Evolutionary conservation across 2,329 filamentous ascomycete species (phyloP), one percentile per base, ranked within the genome.

Genomic region (Cercospora janseana): DNA sequence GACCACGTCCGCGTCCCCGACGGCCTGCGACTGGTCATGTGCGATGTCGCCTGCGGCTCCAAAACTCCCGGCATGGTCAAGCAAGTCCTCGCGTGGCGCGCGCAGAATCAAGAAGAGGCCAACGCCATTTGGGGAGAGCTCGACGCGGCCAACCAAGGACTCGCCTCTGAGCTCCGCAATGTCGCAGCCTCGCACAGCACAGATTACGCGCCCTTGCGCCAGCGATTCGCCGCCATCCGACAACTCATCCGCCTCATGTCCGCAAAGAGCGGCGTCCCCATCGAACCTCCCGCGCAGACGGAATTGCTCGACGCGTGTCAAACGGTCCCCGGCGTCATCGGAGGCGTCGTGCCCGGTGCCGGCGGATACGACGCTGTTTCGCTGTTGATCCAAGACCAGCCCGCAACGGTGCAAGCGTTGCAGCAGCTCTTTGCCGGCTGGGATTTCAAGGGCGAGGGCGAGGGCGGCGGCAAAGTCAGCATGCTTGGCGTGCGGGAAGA

Each of bases 11-110:
- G 76, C 53, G 76, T 97, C 51, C 91, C 92, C 0, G 63, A 69
- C 1, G 88, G 88, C 0, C 73, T 95, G 59, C 80, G 86, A 18
- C 76, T 97, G 59, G 81, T 94, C 53, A 93, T 98, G 85, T 95
- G 90, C 65, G 93, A 98, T 66, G 93, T 98, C 5, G 88, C 94
- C 67, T 95, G 91, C 66, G 93, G 93, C 24, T 92, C 86, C 41
- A 82, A 95, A 73, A 97, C 92, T 6, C 91, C 95, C 0, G 81
- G 89, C 10, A 97, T 98, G 93, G 93, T 96, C 28, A 95, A 92
- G 73, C 81, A 88, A 66, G 88, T 98, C 10, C 77, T 97, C 3
- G 79, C 80, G 24, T 98, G 93, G 93, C 78, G 87, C 44, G 79
- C 80, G 42, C 70, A 78, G 40, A 81, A 88, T 15, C 72, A 76